Base-by-base conservation (phyloP, 2,329 filamentous ascomycete species). In the Fusarium sp. region DNA sequence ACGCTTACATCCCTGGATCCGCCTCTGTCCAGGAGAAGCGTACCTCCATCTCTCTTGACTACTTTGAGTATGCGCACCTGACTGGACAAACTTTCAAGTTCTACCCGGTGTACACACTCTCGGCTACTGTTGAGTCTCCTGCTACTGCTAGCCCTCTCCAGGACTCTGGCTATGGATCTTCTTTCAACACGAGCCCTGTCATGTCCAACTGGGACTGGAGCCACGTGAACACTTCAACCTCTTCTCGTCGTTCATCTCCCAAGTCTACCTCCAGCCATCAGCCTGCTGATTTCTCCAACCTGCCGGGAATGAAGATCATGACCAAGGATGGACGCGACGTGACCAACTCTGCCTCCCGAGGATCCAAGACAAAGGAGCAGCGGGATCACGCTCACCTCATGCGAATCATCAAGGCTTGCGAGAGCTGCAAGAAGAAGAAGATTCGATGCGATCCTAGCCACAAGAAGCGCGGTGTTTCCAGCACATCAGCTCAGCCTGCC, bases 391-490 rank as follows among this genome's bases (percentile, higher is more conserved):
- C 88, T 7, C 87, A 89, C 69, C 78, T 90, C 46, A 90, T 90
- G 86, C 82, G 88, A 62, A 87, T 88, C 74, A 87, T 90, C 75
- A 89, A 89, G 79, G 88, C 88, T n/a, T 90, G 88, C 75, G 85
- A 89, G 43, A 80, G 81, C 62, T 90, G 88, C 80, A 81, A 83
- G 62, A 82, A 80, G 75, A 90, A 89, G 83, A 90, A 90, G 84
- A 82, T 86, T 40, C 84, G 87, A 45, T 89, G 87, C 74, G 86
- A 88, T 68, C 87, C 87, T 4, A 86, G 83, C 77, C 86, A 89
- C 76, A 86, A 83, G 81, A 83, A 83, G 79, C 77, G 80, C 28
- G 68, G 75, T 20, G 76, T 79, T 53, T 63, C 81, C 19, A 76
- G 77, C 60, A 62, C 61, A 14, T 62, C 65, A 20, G 66, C 76